These are phyloP conservation scores for Leccinum truebloodii DNA, from an alignment of 768 basidiomycete genomes.

Conservation along the genomic window DNA sequence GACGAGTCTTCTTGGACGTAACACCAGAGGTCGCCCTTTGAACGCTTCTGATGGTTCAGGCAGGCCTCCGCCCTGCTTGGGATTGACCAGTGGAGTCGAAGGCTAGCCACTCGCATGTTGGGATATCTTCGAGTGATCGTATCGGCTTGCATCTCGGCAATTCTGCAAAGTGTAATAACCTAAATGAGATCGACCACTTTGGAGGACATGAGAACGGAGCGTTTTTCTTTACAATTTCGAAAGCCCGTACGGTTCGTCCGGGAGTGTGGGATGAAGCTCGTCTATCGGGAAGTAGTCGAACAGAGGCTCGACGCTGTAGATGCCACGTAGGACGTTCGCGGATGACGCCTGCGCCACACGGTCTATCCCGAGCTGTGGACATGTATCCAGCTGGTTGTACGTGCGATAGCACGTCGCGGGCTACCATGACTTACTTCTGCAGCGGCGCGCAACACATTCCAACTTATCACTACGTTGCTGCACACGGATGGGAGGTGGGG, in stretches of 20 bases:
- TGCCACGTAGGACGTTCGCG: background rate
- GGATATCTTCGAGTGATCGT: background rate
- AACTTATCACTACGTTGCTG: slow-evolving; percentile 70
- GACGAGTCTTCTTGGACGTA: slow-evolving; percentile 68
- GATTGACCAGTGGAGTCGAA: background rate
- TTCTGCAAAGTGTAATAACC: background rate
- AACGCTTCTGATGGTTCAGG: background rate
- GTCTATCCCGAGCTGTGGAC: background rate
- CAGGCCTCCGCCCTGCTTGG: background rate
- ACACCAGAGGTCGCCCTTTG: slow-evolving; percentile 34
- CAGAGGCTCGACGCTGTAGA: background rate
- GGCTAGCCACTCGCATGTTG: background rate
- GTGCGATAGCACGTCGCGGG: background rate
- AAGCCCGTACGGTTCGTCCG: background rate
- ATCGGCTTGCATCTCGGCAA: background rate
- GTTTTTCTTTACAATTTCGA: background rate
- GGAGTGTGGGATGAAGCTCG: background rate
- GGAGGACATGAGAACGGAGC: background rate
- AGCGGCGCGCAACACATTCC: slow-evolving; percentile 66
- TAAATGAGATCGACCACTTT: background rate
- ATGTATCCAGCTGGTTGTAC: background rate
- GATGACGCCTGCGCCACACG: slow-evolving; percentile 58
- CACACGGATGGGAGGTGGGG: background rate
- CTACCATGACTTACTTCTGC: slow-evolving; percentile 49
- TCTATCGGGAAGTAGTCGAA: background rate